Evolutionary conservation across 306 rosid genomes (phyloP), one percentile per base, ranked within the genome.

Genomic region (Corylus avellana): DNA sequence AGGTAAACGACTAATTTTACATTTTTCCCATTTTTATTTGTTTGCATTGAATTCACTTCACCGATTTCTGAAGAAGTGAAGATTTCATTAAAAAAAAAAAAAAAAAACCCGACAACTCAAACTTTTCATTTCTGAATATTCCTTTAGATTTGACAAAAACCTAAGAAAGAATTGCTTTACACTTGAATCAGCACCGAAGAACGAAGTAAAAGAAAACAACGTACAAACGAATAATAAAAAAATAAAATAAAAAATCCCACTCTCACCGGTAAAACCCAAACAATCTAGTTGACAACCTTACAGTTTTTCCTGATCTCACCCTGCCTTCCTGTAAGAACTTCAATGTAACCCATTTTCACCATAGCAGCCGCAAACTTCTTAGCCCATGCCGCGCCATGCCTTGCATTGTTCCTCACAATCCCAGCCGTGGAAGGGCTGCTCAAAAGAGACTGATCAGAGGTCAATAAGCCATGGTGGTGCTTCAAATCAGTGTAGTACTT

Each of bases 331-430:
- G 59, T 63, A 2, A 76, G 57, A 29, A 76, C 72, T 0, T 76
- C 72, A 75, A 61, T 75, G 17, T 3, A 7, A 47, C 79, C 79
- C 79, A 61, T 76, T 62, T 76, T 76, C 53, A 76, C 79, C 79
- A 76, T 76, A 14, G 79, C 79, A 14, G 71, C 61, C 5, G 73
- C 48, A 61, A 76, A 76, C 8, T 62, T 76, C 22, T 76, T 16
- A 17, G 61, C 72, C 79, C 72, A 76, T 12, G 11, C 5, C n/a
- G 27, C 49, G 49, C 29, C 47, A 48, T 76, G 22, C 17, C 58
- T 22, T 16, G 73, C 61, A 29, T 61, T 48, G 32, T 76, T 46
- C 59, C 18, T 76, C 50, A 76, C 79, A 11, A 48, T 61, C 14
- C 17, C 9, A 2, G 47, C 58, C 0, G 73, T 48, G 10, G 79